Evolutionary conservation across 306 rosid genomes (phyloP).

Genomic region (Gynostemma pentaphyllum): DNA sequence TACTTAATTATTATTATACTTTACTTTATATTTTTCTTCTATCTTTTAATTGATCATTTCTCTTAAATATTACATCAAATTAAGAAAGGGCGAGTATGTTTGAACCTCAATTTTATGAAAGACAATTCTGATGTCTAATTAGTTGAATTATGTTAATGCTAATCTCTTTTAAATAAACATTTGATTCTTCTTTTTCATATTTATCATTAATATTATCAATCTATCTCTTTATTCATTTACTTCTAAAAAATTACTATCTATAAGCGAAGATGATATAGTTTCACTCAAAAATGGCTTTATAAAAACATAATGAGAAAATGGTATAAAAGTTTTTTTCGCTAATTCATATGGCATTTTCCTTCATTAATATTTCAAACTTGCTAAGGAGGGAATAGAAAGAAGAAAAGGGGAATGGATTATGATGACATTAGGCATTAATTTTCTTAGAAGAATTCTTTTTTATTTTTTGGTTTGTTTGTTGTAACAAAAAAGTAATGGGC

Average conservation of each 20-base stretch:
- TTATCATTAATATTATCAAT: background rate
- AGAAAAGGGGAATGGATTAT: constrained; percentile 5
- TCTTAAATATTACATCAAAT: no score
- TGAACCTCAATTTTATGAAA: no score
- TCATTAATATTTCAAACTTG: constrained; percentile 10
- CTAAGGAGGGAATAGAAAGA: constrained; percentile 16
- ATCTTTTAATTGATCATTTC: no score
- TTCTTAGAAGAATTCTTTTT: background rate
- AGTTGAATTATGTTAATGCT: no score
- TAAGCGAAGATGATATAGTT: background rate
- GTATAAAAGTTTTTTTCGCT: background rate
- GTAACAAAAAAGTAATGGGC: constrained; percentile 35
- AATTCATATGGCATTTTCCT: background rate
- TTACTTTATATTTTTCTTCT: background rate
- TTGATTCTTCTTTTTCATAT: no score
- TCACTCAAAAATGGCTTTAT: background rate
- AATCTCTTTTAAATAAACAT: no score
- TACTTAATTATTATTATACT: no score
- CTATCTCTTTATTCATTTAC: background rate
- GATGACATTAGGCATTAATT: background rate
- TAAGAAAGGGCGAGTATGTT: no score
- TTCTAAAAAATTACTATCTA: background rate
- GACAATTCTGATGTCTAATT: no score
- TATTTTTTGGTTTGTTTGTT: no score
- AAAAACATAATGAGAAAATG: background rate